Evolutionary conservation across 345 rosid genomes (phyloP), one percentile per base, ranked within the genome.

Genomic region (Barbarea vulgaris): DNA sequence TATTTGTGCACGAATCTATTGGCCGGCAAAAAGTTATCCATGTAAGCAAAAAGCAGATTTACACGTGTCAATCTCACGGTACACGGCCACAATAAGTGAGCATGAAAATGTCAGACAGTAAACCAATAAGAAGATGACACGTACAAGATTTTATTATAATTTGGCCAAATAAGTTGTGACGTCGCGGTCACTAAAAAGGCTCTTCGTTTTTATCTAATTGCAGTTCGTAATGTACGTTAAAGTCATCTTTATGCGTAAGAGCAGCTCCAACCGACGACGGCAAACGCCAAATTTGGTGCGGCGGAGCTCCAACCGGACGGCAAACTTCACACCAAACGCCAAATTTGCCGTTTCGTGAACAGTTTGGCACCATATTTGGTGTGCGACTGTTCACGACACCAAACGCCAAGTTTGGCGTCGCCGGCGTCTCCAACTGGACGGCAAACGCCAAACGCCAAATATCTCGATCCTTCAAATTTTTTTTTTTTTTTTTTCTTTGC

Each of bases 21-120:
- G 78, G 72, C 42, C 65, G 65, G 48, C 24, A 56, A 74, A 65
- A 66, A 66, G 51, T 9, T 41, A 37, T 41, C 57, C 62, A 53
- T 19, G 47, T 4, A 3, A 54, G 30, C 21, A 44, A 54, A 44
- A 65, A 18, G 22, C 7, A 36, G 33, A 56, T 46, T 64, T 73
- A 24, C 55, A 56, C 66, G 72, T 66, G 66, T 57, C 67, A 9
- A 8, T 7, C 19, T 30, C 21, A 56, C 5, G 5, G 48, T 47
- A 56, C 21, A 12, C 13, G 67, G n/a, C 25, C 41, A 33, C 59
- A 74, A 74, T 74, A 65, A 65, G 66, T 74, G 58, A 65, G 21
- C 50, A 46, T 47, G 19, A 13, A 44, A 22, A 7, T 36, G 39
- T 31, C 60, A 25, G 67, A 37, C 1, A 4, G 0, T 2, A 3